Conservation (phyloP, 2,329 filamentous ascomycete genomes). For the Hirsutella thompsonii region DNA sequence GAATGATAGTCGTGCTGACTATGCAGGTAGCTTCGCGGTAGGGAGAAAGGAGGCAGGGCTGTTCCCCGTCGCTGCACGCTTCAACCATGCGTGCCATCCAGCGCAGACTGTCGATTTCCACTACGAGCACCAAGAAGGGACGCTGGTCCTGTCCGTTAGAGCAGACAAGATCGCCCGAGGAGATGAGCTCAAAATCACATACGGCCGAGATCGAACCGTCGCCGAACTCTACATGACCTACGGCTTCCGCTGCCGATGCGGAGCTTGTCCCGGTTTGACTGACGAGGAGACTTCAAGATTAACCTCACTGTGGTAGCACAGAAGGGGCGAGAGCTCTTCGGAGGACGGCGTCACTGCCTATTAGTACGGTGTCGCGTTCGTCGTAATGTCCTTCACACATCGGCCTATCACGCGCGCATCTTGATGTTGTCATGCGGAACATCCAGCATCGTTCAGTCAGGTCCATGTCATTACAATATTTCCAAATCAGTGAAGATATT, state of each 20-base stretch:
- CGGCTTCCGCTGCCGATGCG: constrained; percentile 41
- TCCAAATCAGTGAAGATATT: no score
- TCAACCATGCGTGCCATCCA: constrained; percentile 43
- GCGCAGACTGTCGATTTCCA: constrained; percentile 29
- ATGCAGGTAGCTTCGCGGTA: constrained; percentile 14
- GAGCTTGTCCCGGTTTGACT: constrained; percentile 23
- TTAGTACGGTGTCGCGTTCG: no score
- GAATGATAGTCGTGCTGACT: no score
- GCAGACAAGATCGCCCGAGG: constrained; percentile 23
- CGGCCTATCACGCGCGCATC: no score
- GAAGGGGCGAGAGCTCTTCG: background rate
- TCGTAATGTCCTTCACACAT: no score
- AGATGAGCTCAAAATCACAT: constrained; percentile 38
- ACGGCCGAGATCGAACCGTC: constrained; percentile 23
- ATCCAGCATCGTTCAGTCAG: no score
- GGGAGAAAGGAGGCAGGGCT: constrained; percentile 20
- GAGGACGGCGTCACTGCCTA: no score
- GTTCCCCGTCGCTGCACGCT: constrained; percentile 38
- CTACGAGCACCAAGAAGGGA: constrained; percentile 19
- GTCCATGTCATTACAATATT: no score
- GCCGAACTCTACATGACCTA: constrained; percentile 27
- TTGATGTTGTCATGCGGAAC: no score
- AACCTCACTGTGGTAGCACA: constrained; percentile 1
- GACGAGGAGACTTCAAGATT: constrained; percentile 2
- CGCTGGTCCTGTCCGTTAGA: constrained; percentile 28